Percentiles rank a stretch among this genome's conserved stretches.
These are phyloP conservation scores for Fusarium duplospermum DNA, from an alignment of 2,329 filamentous ascomycete species.

Conservation along the genomic window DNA sequence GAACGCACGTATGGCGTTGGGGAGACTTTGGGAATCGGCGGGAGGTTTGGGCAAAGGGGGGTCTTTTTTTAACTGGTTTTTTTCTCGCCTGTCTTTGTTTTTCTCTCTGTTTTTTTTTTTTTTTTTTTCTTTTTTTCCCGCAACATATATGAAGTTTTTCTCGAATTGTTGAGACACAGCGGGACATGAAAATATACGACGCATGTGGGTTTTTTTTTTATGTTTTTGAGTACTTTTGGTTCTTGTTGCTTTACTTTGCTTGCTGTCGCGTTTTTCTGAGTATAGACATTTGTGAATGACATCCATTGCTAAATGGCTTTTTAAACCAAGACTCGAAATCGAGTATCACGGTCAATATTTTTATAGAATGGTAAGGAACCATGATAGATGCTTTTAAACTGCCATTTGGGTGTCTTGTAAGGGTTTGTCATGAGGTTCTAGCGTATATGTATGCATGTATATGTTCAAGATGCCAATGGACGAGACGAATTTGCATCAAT, in stretches of 20 bases:
- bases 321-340: neutral
- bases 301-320: neutral
- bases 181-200: slow-evolving; percentile 45
- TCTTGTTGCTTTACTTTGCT: slow-evolving; percentile 1
- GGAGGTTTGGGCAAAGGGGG: slow-evolving; percentile 22
- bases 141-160: slow-evolving; percentile 32
- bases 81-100: neutral
- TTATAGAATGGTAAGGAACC: neutral
- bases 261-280: neutral
- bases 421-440: neutral
- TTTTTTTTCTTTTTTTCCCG: slow-evolving; percentile 6
- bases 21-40: slow-evolving; percentile 36
- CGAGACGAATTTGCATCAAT: neutral
- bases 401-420: neutral
- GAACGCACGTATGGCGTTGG: slow-evolving; percentile 47
- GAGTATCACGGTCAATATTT: neutral
- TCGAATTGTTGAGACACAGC: slow-evolving; percentile 30
- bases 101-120: neutral
- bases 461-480: neutral
- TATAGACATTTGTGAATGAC: slow-evolving; percentile 25
- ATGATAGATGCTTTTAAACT: neutral
- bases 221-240: slow-evolving; percentile 3
- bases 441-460: neutral
- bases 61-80: slow-evolving; percentile 3
- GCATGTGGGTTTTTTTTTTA: slow-evolving; percentile 16